Base-by-base conservation (phyloP, 805 yeast genomes). In the Kodamaea laetipori region DNA sequence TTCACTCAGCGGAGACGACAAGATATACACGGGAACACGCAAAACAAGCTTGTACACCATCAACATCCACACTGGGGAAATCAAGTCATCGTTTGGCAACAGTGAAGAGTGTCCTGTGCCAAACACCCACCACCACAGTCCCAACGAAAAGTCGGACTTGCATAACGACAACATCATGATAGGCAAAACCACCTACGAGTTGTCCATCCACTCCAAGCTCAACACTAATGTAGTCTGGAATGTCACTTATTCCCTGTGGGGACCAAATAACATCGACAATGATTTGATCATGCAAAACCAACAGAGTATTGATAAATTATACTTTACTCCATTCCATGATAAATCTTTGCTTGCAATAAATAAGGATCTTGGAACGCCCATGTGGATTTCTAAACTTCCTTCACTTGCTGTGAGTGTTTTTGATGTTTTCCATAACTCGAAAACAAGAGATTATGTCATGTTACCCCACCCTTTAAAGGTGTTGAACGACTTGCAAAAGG, bases 211-310 rank as follows among this genome's bases (percentile, higher is more conserved):
- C 58, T 82, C 94, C 2, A 80, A 76, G 52, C 76, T 79, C 47
- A 80, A 80, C 47, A 67, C 83, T 0, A 60, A 58, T 43, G 52
- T 66, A 2, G 77, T 82, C 1, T 90, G 97, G 94, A 86, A 89
- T 55, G 86, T 94, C 12, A 82, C 90, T 0, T 90, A 85, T 57
- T 75, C 95, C 1, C 76, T 84, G 27, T 94, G 97, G 97, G 95
- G 94, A 7, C 95, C 96, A 35, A 92, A 92, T 61, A 82, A 87
- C 51, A 69, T 90, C 41, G 96, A 92, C 61, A 68, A 66, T 33
- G 84, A 79, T 51, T 61, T 80, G 32, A 71, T 69, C 2, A 54
- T 56, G 27, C 81, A 80, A 50, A 66, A 67, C 37, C 69, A 73
- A 16, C 66, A 67, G 41, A 81, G 95, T 3, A 60, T 74, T 12